A percentile compares a stretch with the other conserved stretches of the same genome.
Evolutionary conservation across 495 filamentous ascomycete species (phyloP).

Genomic region (Penicillium robsamsonii): DNA sequence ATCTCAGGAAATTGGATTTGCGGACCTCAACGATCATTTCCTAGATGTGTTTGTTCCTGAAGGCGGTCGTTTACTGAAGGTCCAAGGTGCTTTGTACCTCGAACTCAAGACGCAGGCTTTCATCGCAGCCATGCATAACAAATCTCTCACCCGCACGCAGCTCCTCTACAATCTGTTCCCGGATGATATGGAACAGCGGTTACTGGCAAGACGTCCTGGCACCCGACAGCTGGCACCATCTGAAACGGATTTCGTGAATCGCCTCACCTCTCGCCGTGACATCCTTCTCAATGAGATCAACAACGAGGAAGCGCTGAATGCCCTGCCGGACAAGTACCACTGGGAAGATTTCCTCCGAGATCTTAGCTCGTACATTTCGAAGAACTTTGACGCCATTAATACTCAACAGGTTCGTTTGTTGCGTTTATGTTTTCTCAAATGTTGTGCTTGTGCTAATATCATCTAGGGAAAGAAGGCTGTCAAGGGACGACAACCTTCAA

Average conservation of each 20-base stretch:
- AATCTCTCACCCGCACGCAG: slow-evolving; percentile 61
- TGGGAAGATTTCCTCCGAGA: slow-evolving; percentile 75
- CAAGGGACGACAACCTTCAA: slow-evolving; percentile 46
- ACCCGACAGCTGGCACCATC: slow-evolving; percentile 61
- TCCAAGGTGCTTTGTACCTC: slow-evolving; percentile 69
- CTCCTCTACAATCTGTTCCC: slow-evolving; percentile 76
- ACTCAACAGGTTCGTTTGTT: slow-evolving; percentile 43
- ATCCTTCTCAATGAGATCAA: slow-evolving; percentile 63
- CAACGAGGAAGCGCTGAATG: slow-evolving; percentile 58
- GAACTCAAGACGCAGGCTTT: slow-evolving; percentile 86
- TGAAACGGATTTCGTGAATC: slow-evolving; percentile 72
- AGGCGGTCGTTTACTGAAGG: slow-evolving; percentile 67
- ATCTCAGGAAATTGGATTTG: slow-evolving; percentile 76
- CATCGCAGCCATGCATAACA: slow-evolving; percentile 66
- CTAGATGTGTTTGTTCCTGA: slow-evolving; percentile 80
- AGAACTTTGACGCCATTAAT: slow-evolving; percentile 67
- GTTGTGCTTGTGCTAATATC: slow-evolving; percentile 21
- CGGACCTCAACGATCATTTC: slow-evolving; percentile 81
- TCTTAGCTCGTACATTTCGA: slow-evolving; percentile 70
- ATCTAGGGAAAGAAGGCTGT: slow-evolving; percentile 40
- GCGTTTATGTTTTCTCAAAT: neutral
- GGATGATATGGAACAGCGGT: slow-evolving; percentile 58
- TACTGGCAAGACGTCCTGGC: slow-evolving; percentile 64
- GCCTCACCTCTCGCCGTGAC: slow-evolving; percentile 61
- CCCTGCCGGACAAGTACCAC: slow-evolving; percentile 73